Conservation (phyloP, 306 rosid species). For the Lathyrus aphaca region DNA sequence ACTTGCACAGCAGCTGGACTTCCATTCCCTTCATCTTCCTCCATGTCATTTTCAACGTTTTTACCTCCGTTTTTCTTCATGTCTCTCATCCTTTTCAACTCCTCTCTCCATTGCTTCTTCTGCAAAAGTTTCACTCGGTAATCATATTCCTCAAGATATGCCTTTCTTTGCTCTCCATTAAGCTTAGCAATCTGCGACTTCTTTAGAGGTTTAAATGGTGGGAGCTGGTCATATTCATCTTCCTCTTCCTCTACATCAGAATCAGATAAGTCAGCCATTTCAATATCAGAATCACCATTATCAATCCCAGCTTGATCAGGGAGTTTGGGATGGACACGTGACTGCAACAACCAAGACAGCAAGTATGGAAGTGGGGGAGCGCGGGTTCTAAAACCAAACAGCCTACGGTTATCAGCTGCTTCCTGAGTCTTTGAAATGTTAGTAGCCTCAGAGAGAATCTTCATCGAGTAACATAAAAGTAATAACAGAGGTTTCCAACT, state of each 20-base stretch:
- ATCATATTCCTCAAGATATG: conserved; percentile 92
- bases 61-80: conserved; percentile 84
- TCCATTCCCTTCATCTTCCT: conserved; percentile 82
- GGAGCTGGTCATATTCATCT: conserved; percentile 95
- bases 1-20: conserved; percentile 96
- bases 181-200: conserved; percentile 87
- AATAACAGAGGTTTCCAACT: conserved; percentile 85
- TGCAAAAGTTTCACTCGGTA: conserved; percentile 93
- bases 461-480: conserved; percentile 88
- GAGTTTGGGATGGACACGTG: conserved; percentile 90
- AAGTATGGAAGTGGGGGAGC: conserved; percentile 93
- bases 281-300: conserved; percentile 87
- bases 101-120: conserved; percentile 96
- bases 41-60: conserved; percentile 48
- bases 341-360: conserved; percentile 85
- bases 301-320: conserved; percentile 88
- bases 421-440: conserved; percentile 78
- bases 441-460: conserved; percentile 77
- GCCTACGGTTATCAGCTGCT: conserved; percentile 72
- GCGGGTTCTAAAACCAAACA: conserved; percentile 87
- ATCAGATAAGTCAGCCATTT: conserved; percentile 85
- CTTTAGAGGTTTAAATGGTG: conserved; percentile 91
- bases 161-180: conserved; percentile 77
- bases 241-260: conserved; percentile 89
- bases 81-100: conserved; percentile 89